Evolutionary conservation across 1,284 basidiomycete genomes (phyloP).

Genomic region (Boletus semigastroideus): DNA sequence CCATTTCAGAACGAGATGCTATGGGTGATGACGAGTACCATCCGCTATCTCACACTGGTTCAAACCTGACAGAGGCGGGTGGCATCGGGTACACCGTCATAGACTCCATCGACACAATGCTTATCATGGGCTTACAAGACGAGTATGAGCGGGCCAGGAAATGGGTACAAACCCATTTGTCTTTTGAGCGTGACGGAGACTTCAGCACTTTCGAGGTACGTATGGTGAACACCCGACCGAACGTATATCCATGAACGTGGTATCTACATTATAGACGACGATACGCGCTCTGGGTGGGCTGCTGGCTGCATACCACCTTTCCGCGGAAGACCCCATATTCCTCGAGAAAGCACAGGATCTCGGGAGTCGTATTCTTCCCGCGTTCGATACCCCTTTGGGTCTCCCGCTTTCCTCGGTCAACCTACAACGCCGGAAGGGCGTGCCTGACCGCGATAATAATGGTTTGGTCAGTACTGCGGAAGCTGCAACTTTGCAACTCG

Average conservation of each 20-base stretch:
- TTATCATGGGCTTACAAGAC: constrained; percentile 78
- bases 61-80: constrained; percentile 71
- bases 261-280: constrained; percentile 53
- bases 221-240: constrained; percentile 4
- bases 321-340: constrained; percentile 62
- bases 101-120: constrained; percentile 85
- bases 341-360: constrained; percentile 79
- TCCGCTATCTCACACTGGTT: constrained; percentile 72
- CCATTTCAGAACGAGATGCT: constrained; percentile 71
- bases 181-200: constrained; percentile 77
- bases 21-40: constrained; percentile 91
- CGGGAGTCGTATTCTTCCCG: constrained; percentile 82
- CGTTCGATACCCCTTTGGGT: constrained; percentile 80
- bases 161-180: constrained; percentile 74
- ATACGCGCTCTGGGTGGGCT: constrained; percentile 84
- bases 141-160: constrained; percentile 78
- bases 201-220: constrained; percentile 93
- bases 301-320: constrained; percentile 80
- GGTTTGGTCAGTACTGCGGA: constrained; percentile 82
- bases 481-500: constrained; percentile 81
- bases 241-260: not conserved
- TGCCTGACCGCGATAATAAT: constrained; percentile 63
- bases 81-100: constrained; percentile 86
- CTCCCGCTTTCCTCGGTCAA: constrained; percentile 83
- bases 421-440: constrained; percentile 62